These are phyloP conservation scores for Lichtheimia ornata DNA, from an alignment of 371 early-diverging fungal species.

Conservation along the genomic window DNA sequence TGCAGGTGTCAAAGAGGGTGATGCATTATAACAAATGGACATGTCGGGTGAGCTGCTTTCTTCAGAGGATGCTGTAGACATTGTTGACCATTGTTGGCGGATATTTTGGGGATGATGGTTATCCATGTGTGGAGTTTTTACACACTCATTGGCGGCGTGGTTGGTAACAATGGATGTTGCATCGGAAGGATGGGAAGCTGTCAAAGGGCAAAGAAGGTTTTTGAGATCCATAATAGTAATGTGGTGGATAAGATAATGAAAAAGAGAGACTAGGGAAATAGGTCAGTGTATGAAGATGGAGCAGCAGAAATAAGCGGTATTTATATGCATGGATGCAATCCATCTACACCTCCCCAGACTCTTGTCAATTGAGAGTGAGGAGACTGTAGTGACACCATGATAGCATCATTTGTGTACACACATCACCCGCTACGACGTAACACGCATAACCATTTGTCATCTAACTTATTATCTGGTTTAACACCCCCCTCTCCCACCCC, in stretches of 20 bases:
- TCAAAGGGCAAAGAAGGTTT: constrained; percentile 32
- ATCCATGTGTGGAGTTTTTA: constrained; percentile 3
- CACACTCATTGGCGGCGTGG: constrained; percentile 4
- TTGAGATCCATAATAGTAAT: constrained; percentile 33
- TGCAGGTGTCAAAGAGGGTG: constrained; percentile 13
- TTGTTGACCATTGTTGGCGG: background rate
- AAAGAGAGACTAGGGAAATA: background rate
- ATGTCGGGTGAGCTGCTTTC: background rate
- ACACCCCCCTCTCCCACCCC: constrained; percentile 1
- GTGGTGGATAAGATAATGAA: background rate
- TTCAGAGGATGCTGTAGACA: constrained; percentile 1
- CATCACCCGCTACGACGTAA: too few species aligned
- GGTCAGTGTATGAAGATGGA: background rate
- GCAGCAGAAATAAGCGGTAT: constrained; percentile 7
- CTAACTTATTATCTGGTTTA: constrained; percentile 3
- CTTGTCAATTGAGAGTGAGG: background rate
- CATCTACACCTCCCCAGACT: background rate
- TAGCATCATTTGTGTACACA: constrained; percentile 5
- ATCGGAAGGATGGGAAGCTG: constrained; percentile 1
- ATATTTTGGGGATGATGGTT: constrained; percentile 11
- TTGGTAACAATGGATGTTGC: background rate
- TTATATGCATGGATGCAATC: background rate
- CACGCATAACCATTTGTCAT: constrained; percentile 11
- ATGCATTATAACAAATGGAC: constrained; percentile 2
- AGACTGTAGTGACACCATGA: constrained; percentile 9